A percentile compares a stretch with the other conserved stretches of the same genome.
These are phyloP conservation scores for Aspergillus cavernicola DNA, from an alignment of 495 filamentous ascomycete species.

Conservation along the genomic window DNA sequence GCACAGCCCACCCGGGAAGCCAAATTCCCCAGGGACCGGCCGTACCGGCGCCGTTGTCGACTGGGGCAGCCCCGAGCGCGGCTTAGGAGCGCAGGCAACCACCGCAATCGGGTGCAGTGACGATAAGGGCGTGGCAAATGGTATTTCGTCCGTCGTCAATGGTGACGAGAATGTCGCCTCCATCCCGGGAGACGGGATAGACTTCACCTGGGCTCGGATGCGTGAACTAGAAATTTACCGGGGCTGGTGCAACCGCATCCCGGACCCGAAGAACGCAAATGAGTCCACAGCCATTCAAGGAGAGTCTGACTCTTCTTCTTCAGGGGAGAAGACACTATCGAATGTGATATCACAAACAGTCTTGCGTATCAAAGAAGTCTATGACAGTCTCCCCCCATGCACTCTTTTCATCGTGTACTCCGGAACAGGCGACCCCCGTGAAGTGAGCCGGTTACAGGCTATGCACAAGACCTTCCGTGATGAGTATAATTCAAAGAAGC, in stretches of 20 bases:
- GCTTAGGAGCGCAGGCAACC: conserved; percentile 66
- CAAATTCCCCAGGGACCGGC: conserved; percentile 43
- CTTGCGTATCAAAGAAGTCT: conserved; percentile 61
- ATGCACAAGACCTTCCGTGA: conserved; percentile 69
- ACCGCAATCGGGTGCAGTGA: conserved; percentile 67
- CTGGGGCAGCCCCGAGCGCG: conserved; percentile 76
- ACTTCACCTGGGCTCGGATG: conserved; percentile 86
- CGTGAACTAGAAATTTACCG: conserved; percentile 77
- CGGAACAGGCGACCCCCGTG: conserved; percentile 82
- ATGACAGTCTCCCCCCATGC: conserved; percentile 72
- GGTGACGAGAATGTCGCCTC: conserved; percentile 60
- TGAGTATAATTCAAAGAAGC: conserved; percentile 69
- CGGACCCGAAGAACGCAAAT: conserved; percentile 45
- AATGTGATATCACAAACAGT: conserved; percentile 47
- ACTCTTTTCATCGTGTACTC: conserved; percentile 86
- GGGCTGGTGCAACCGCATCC: conserved; percentile 73
- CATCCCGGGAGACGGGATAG: conserved; percentile 67
- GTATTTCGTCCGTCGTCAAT: conserved; percentile 62
- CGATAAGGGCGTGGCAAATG: conserved; percentile 72
- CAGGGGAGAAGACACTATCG: conserved; percentile 28
- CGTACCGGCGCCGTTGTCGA: conserved; percentile 81
- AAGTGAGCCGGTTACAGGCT: conserved; percentile 66
- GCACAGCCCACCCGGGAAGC: conserved; percentile 49
- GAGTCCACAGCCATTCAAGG: conserved; percentile 43
- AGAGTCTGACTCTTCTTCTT: not conserved